Evolutionary conservation across 257 asterid species (phyloP), one percentile per base, ranked within the genome.

Genomic region (Nicotiana obtusifolia): DNA sequence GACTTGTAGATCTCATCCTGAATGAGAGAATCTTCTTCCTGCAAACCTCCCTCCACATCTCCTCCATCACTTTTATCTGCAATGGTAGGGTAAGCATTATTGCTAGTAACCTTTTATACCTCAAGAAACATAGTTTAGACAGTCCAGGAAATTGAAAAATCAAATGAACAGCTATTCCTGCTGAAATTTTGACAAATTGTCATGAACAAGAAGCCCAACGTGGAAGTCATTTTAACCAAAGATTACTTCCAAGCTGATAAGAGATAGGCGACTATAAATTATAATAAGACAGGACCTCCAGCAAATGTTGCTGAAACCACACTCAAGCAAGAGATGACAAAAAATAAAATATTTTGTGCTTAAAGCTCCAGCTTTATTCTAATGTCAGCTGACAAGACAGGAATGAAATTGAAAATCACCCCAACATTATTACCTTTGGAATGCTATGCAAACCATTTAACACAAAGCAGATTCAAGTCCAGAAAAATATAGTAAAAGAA

Each of bases 1-100:
- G 99, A 91, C 87, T 90, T 96, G 83, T 84, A 91, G 75, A 94
- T 90, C 88, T 96, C 99, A 85, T 96, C 99, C 89, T 92, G 97
- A 90, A 91, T 87, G 86, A 91, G 83, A 86, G 73, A 84, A 85
- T 93, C 97, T 85, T 95, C 98, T 86, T 94, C 99, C 77, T 83
- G 97, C 81, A 78, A 67, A 86, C 90, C 93, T 62, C 90, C 89
- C 64, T 94, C 98, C 81, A 89, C 81, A 80, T 96, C 99, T 84
- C 91, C 67, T 82, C 81, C 86, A 65, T 94, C 99, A 19, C 88
- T 88, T 87, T 96, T 96, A 77, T 96, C 98, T 96, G 89, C 86
- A 86, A 78, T 56, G 53, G 49, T 84, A 52, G 67, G 61, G 66
- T 1, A 83, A 68, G 10, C 64, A 61, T 62, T 53, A 71, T 71